A percentile compares a stretch with the other conserved stretches of the same genome.
Conservation (phyloP, 2,329 filamentous ascomycete species). For the Epichloe aotearoae region DNA sequence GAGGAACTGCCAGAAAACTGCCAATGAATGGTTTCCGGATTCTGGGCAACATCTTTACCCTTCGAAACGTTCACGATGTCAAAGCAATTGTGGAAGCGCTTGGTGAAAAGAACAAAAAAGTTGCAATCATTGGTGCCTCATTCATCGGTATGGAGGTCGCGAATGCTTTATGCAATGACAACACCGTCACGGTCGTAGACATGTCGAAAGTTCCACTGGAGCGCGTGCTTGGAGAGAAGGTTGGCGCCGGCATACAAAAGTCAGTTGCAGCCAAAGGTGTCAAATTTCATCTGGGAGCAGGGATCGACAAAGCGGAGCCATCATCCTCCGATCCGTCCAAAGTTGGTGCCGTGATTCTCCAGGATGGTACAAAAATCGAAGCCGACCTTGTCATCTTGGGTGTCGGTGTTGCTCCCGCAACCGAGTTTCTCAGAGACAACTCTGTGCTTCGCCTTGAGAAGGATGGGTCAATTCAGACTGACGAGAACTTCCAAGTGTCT, state of each 20-base stretch:
- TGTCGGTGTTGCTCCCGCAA: constrained; percentile 77
- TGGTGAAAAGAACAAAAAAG: constrained; percentile 70
- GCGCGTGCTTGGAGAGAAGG: constrained; percentile 67
- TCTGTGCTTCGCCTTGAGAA: constrained; percentile 54
- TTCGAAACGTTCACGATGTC: constrained; percentile 65
- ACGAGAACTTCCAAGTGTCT: constrained; percentile 65
- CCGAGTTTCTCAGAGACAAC: constrained; percentile 67
- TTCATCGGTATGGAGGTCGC: constrained; percentile 99
- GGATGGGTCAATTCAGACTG: constrained; percentile 75
- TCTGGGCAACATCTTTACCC: constrained; percentile 73
- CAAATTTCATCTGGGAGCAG: constrained; percentile 72
- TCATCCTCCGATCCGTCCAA: constrained; percentile 52
- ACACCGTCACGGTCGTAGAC: constrained; percentile 75
- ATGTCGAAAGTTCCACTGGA: constrained; percentile 81
- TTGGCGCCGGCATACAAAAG: constrained; percentile 70
- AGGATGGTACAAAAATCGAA: constrained; percentile 72
- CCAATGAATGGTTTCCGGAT: constrained; percentile 79
- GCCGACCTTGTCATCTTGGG: constrained; percentile 88
- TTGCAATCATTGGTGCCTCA: constrained; percentile 81
- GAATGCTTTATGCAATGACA: constrained; percentile 65
- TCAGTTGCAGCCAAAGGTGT: constrained; percentile 74
- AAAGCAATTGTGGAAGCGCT: constrained; percentile 68
- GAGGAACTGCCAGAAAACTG: constrained; percentile 61
- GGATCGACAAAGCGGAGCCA: constrained; percentile 71
- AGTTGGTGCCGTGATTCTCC: constrained; percentile 70